phyloP scores from a whole-genome alignment of 2,329 filamentous ascomycete species.

The Trichoderma sp. region DNA sequence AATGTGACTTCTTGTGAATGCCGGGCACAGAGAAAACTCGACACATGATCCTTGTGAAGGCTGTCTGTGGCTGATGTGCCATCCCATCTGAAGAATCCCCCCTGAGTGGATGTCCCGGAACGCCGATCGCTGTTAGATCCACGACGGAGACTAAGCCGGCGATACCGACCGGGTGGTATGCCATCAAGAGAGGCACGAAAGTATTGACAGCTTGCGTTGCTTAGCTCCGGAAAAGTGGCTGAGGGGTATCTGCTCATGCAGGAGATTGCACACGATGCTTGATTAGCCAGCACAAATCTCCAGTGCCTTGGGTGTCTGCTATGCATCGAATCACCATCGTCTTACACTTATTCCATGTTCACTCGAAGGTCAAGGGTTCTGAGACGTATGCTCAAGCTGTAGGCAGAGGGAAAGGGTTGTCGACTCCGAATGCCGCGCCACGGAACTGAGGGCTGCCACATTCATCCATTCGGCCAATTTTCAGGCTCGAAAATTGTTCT shows the following conservation, averaged over 20 bases:
- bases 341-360: neutral
- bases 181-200: neutral
- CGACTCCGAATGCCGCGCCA: neutral
- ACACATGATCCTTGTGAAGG: neutral
- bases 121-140: neutral
- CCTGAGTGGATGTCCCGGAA: neutral
- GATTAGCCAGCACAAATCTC: neutral
- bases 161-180: neutral
- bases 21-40: neutral
- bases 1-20: neutral
- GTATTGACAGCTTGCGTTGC: neutral
- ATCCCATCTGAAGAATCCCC: neutral
- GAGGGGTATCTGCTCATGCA: neutral
- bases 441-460: neutral
- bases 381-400: neutral
- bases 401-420: neutral
- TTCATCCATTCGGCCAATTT: neutral
- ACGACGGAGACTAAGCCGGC: neutral
- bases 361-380: too few relatives aligned
- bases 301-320: neutral
- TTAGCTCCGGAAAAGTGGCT: neutral
- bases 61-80: conserved; percentile 1
- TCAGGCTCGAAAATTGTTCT: neutral
- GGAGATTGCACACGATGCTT: too few relatives aligned
- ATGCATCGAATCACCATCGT: neutral